These are phyloP conservation scores for Leptographium flavum DNA, from an alignment of 2,329 filamentous ascomycete genomes.

Conservation along the genomic window DNA sequence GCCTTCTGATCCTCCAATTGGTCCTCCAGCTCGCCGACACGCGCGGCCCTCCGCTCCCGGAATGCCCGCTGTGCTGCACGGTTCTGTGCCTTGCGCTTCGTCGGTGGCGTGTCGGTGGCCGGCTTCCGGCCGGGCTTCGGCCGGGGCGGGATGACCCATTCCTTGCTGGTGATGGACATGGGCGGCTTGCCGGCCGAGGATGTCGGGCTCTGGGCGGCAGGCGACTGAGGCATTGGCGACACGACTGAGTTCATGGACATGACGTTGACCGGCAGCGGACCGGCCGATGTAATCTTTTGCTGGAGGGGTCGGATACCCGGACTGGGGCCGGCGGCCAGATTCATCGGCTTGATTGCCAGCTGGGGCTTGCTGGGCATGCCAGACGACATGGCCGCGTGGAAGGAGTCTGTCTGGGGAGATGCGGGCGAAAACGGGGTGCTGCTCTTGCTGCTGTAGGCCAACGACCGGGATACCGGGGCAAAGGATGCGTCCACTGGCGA, in stretches of 20 bases:
- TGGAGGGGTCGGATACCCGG: constrained; percentile 14
- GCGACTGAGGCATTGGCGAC: constrained; percentile 25
- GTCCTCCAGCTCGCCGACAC: constrained; percentile 63
- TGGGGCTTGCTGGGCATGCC: constrained; percentile 8
- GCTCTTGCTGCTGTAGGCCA: constrained; percentile 6
- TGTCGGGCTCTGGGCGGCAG: constrained; percentile 15
- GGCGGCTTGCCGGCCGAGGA: constrained; percentile 21
- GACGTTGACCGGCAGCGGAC: constrained; percentile 20
- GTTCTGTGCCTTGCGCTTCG: constrained; percentile 90
- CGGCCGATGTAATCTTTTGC: constrained; percentile 11
- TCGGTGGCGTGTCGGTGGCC: constrained; percentile 80
- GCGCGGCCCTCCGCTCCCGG: constrained; percentile 70
- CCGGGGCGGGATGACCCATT: constrained; percentile 74
- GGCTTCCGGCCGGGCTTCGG: constrained; percentile 90
- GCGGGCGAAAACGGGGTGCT: constrained; percentile 9
- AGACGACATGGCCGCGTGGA: constrained; percentile 7
- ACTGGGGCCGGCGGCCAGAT: constrained; percentile 1
- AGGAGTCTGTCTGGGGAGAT: constrained; percentile 8
- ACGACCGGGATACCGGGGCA: neutral
- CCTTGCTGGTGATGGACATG: constrained; percentile 57
- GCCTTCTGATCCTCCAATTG: constrained; percentile 48
- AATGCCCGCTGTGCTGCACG: constrained; percentile 84
- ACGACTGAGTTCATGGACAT: constrained; percentile 34
- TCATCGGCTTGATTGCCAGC: constrained; percentile 10
- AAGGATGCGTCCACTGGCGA: constrained; percentile 1